phyloP scores from a whole-genome alignment of 2,329 filamentous ascomycete genomes.

The Tolypocladium sp. region DNA sequence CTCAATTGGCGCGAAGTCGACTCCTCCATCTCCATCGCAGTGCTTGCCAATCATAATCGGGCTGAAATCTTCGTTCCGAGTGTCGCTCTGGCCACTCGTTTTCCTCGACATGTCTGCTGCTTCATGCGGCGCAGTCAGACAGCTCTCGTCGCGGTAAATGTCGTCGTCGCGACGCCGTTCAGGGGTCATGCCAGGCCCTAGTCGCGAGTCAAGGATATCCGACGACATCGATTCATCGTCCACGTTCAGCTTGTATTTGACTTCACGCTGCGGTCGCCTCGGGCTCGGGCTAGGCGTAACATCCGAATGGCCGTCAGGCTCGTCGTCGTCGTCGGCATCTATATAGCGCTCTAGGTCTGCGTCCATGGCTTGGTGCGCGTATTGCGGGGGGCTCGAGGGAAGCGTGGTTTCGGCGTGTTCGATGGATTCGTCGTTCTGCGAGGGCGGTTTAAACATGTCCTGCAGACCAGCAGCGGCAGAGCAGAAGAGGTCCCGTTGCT shows the following conservation, averaged over 20 bases:
- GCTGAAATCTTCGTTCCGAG: slow-evolving; percentile 78
- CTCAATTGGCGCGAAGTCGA: slow-evolving; percentile 48
- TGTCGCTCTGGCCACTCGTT: slow-evolving; percentile 69
- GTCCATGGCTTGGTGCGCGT: slow-evolving; percentile 16
- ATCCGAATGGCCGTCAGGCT: slow-evolving; percentile 22
- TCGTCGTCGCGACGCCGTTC: slow-evolving; percentile 2
- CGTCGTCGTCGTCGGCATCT: slow-evolving; percentile 20
- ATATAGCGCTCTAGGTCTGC: slow-evolving; percentile 18
- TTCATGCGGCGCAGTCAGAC: slow-evolving; percentile 13
- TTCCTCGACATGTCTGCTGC: slow-evolving; percentile 21
- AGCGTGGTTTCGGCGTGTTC: slow-evolving; percentile 33
- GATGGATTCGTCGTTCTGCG: slow-evolving; percentile 18
- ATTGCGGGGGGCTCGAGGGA: slow-evolving; percentile 54
- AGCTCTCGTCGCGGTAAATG: slow-evolving; percentile 21
- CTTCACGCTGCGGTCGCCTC: slow-evolving; percentile 21
- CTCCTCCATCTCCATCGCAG: slow-evolving; percentile 51
- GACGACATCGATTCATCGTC: slow-evolving; percentile 9
- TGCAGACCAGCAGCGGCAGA: slow-evolving; percentile 69
- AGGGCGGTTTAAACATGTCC: slow-evolving; percentile 80
- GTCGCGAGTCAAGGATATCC: neutral
- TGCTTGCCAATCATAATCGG: slow-evolving; percentile 68
- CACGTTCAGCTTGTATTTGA: slow-evolving; percentile 23
- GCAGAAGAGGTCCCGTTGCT: slow-evolving; percentile 83
- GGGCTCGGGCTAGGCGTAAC: slow-evolving; percentile 35
- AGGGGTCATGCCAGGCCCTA: no score